phyloP scores from a whole-genome alignment of 345 rosid genomes.

The Carallia brachiata region DNA sequence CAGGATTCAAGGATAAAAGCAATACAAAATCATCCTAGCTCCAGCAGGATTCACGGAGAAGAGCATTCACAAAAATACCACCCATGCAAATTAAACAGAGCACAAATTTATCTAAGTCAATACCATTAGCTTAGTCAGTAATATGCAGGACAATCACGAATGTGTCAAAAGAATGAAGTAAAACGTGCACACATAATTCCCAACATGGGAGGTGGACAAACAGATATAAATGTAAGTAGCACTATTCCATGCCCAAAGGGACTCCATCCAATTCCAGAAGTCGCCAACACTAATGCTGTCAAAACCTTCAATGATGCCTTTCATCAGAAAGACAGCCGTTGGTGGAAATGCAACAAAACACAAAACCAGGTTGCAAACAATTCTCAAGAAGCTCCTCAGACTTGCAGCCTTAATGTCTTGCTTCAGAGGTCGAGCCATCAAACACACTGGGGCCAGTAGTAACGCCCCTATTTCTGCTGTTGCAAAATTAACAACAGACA shows the following conservation, averaged over 20 bases:
- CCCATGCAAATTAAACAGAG: too few relatives aligned
- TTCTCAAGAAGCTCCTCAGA: constrained; percentile 37
- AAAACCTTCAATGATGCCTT: constrained; percentile 46
- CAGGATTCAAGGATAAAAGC: too few relatives aligned
- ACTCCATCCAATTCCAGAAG: constrained; percentile 85
- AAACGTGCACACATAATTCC: constrained; percentile 47
- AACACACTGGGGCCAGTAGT: constrained; percentile 67
- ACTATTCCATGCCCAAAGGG: constrained; percentile 91
- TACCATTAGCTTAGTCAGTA: not conserved
- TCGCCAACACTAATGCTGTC: constrained; percentile 46
- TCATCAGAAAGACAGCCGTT: constrained; percentile 45
- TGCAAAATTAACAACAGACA: constrained; percentile 92
- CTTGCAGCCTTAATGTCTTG: constrained; percentile 44
- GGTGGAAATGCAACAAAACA: constrained; percentile 64
- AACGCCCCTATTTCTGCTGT: constrained; percentile 88
- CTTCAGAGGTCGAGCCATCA: constrained; percentile 69
- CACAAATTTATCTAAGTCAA: not conserved
- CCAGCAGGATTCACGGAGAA: too few relatives aligned
- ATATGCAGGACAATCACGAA: not conserved
- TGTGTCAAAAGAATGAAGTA: constrained; percentile 46
- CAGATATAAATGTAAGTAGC: constrained; percentile 88
- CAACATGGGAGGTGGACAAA: constrained; percentile 82
- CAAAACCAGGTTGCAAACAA: constrained; percentile 47
- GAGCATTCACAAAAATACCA: too few relatives aligned
- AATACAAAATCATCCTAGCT: too few relatives aligned